Percentiles rank a stretch among this genome's conserved stretches.
phyloP scores from a whole-genome alignment of 1,284 basidiomycete species.

The Coriolopsis trogii region DNA sequence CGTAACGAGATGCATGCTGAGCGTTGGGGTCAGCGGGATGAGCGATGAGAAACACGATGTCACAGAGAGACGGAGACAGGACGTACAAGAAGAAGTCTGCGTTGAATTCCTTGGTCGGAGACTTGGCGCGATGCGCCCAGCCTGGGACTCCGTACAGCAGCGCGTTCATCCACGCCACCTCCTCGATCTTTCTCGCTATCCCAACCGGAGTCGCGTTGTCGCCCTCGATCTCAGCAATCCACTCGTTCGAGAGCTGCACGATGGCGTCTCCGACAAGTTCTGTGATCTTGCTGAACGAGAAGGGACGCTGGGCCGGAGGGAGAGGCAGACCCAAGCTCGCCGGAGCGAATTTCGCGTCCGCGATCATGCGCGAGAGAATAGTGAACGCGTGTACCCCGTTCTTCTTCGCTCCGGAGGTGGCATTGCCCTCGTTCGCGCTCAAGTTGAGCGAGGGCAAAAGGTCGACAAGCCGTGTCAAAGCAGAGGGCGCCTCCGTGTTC shows the following conservation, averaged over 20 bases:
- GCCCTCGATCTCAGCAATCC: conserved; percentile 46
- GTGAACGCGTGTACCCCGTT: conserved; percentile 37
- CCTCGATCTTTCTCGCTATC: conserved; percentile 45
- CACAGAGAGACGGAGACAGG: not conserved
- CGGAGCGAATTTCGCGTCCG: conserved; percentile 39
- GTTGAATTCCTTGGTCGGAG: conserved; percentile 36
- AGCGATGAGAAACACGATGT: no score
- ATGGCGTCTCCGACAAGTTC: conserved; percentile 37
- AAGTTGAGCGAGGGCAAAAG: conserved; percentile 24
- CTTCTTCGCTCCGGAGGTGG: conserved; percentile 24
- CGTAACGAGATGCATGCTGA: conserved; percentile 50
- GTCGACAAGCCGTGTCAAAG: conserved; percentile 18
- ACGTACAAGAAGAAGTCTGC: conserved; percentile 45
- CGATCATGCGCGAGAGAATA: conserved; percentile 42
- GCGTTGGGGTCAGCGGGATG: no score
- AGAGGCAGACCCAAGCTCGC: conserved; percentile 47
- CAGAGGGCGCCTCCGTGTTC: conserved; percentile 4
- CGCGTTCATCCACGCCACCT: conserved; percentile 44
- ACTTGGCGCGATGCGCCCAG: conserved; percentile 29
- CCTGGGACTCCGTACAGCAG: conserved; percentile 49
- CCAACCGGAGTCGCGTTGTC: conserved; percentile 38
- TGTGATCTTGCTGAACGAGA: conserved; percentile 20
- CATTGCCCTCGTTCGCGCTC: conserved; percentile 1
- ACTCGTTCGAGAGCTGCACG: conserved; percentile 30
- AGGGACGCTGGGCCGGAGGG: conserved; percentile 22